Evolutionary conservation across 2,329 filamentous ascomycete genomes (phyloP).

Genomic region (Arthroderma sp.): DNA sequence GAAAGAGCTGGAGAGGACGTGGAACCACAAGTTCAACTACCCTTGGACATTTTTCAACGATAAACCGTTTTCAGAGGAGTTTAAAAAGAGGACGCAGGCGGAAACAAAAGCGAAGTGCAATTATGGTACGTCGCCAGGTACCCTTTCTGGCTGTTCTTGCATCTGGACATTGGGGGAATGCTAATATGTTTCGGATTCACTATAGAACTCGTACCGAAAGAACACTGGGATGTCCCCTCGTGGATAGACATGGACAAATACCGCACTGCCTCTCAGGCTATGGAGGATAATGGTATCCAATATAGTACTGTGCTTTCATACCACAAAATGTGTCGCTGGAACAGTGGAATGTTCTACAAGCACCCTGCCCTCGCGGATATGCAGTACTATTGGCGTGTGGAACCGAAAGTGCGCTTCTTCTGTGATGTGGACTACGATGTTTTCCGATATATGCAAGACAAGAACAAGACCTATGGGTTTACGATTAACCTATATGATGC

Average conservation of each 20-base stretch:
- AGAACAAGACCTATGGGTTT: constrained; percentile 98
- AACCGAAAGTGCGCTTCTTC: constrained; percentile 98
- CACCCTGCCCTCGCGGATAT: constrained; percentile 72
- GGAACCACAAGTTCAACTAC: constrained; percentile 99
- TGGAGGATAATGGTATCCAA: constrained; percentile 76
- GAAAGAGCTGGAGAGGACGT: constrained; percentile 81
- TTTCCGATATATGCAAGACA: constrained; percentile 93
- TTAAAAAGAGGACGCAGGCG: constrained; percentile 68
- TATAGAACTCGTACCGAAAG: constrained; percentile 73
- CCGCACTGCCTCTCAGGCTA: constrained; percentile 67
- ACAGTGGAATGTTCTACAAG: constrained; percentile 94
- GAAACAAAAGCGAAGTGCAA: constrained; percentile 77
- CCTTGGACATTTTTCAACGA: constrained; percentile 99
- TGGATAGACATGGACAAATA: constrained; percentile 90
- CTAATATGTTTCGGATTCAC: constrained; percentile 19
- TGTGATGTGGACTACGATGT: constrained; percentile 98
- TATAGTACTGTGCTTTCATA: constrained; percentile 84
- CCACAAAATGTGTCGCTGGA: constrained; percentile 99
- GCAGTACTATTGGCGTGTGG: constrained; percentile 96
- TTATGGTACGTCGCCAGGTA: constrained; percentile 51
- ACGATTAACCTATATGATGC: constrained; percentile 95
- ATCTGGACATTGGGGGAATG: constrained; percentile 1
- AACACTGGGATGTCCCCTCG: constrained; percentile 82
- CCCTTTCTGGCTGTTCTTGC: background rate
- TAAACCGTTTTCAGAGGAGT: constrained; percentile 81